Percentiles rank a stretch among this genome's conserved stretches.
Conservation (phyloP, 495 filamentous ascomycete species). For the Penicillium malachiteum region DNA sequence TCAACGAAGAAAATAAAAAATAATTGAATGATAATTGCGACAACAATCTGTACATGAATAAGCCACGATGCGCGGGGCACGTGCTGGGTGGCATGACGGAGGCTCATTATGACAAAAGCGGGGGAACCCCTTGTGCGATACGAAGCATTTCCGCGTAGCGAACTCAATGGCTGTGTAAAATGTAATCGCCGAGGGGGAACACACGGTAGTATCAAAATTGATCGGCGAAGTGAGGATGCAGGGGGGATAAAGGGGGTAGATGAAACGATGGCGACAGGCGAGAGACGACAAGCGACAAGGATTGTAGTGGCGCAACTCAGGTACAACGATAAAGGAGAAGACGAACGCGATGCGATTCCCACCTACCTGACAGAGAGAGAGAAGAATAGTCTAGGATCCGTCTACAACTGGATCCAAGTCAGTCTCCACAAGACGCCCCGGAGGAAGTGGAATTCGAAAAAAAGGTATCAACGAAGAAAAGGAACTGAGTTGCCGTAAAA, state of each 20-base stretch:
- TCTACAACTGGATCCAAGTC: constrained; percentile 5
- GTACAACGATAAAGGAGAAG: not conserved
- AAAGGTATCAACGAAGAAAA: constrained; percentile 1
- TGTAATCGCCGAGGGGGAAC: too few relatives aligned
- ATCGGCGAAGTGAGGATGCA: not conserved
- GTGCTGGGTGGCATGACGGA: constrained; percentile 24
- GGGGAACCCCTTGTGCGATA: constrained; percentile 1
- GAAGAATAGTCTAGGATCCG: constrained; percentile 8
- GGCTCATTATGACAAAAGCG: constrained; percentile 18
- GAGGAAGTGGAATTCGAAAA: not conserved
- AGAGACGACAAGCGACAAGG: not conserved
- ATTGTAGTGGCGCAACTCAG: too few relatives aligned
- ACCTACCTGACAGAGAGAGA: constrained; percentile 3
- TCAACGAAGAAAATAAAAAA: not conserved
- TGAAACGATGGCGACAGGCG: not conserved
- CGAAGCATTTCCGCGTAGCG: not conserved
- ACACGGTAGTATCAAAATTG: too few relatives aligned
- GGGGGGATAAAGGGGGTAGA: not conserved
- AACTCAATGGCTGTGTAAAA: not conserved
- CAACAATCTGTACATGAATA: constrained; percentile 1
- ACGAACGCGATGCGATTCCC: not conserved
- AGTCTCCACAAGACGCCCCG: constrained; percentile 11
- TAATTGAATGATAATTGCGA: not conserved
- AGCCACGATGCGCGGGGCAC: constrained; percentile 9
- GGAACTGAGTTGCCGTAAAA: constrained; percentile 18